phyloP scores from a whole-genome alignment of 192 early-diverging fungal species.

The Phlyctochytrium planicorne region DNA sequence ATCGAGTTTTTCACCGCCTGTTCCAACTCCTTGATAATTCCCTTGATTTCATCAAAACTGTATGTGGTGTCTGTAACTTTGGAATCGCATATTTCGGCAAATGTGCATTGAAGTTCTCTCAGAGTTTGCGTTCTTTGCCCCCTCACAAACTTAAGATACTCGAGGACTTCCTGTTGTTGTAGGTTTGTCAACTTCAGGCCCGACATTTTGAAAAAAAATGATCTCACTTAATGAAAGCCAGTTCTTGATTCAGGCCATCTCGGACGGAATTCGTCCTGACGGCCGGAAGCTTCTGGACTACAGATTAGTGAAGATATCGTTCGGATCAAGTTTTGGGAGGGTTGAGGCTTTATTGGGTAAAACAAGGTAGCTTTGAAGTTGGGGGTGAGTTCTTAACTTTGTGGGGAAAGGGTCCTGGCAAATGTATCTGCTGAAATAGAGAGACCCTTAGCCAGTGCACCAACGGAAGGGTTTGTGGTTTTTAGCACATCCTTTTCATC shows the following conservation, averaged over 20 bases:
- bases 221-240: constrained; percentile 73
- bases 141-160: constrained; percentile 21
- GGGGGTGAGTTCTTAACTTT: background rate
- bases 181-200: background rate
- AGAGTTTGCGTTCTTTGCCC: constrained; percentile 15
- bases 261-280: constrained; percentile 72
- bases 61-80: constrained; percentile 19
- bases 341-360: constrained; percentile 80
- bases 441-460: constrained; percentile 53
- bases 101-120: constrained; percentile 10
- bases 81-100: constrained; percentile 15
- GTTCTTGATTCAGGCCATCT: constrained; percentile 73
- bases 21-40: constrained; percentile 13
- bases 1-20: constrained; percentile 10
- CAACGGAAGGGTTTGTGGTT: constrained; percentile 82
- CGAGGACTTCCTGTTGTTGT: background rate
- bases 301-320: constrained; percentile 58
- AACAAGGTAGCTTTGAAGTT: constrained; percentile 50
- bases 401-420: constrained; percentile 35
- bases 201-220: constrained; percentile 10
- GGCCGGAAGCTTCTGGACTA: constrained; percentile 76
- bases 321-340: constrained; percentile 70
- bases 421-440: constrained; percentile 52
- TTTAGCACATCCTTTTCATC: constrained; percentile 88
- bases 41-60: constrained; percentile 16